Evolutionary conservation across 2,329 filamentous ascomycete genomes (phyloP), one percentile per base, ranked within the genome.

Genomic region (Pseudomassariella vexata): DNA sequence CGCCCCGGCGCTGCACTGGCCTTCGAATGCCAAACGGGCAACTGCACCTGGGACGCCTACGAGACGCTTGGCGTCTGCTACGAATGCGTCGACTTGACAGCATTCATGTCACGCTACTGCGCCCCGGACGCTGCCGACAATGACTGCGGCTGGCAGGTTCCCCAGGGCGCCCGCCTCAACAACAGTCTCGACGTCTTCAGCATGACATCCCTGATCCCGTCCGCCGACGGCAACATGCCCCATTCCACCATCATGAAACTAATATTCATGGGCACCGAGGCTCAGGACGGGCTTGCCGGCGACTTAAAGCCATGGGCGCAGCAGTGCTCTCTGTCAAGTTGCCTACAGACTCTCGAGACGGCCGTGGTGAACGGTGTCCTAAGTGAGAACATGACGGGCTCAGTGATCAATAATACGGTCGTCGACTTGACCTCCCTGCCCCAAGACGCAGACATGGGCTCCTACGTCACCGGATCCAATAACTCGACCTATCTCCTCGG

Each of bases 261-360:
- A n/a, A 41, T 53, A 2, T 57, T 57, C 39, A 53, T 57, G 48
- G 53, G 53, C 19, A 53, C 50, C 10, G 53, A 57, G 28, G 35
- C 46, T 9, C 40, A 42, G 24, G 33, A 42, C 22, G 49, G 46
- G 1, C 30, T 24, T 2, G 35, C 49, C 0, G 47, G 45, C 3
- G 47, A 45, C 8, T 28, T 39, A 2, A 42, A 45, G 18, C 52
- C 54, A 1, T 56, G 53, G 52, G 52, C 53, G 5, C 35, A 42
- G 11, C 53, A 56, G 30, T 57, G 54, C 29, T 35, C 42, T 5
- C 29, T 56, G 2, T 44, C 42, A 9, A 45, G 49, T 6, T 57
- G 53, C 31, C 38, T 55, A 8, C 53, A 57, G 38, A 55, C 50
- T 2, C 32, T 57, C 3, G 19, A 37, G 23, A 41, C 47, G 5